These are phyloP conservation scores for Eucalyptus virginea DNA, from an alignment of 345 rosid genomes.

Conservation along the genomic window DNA sequence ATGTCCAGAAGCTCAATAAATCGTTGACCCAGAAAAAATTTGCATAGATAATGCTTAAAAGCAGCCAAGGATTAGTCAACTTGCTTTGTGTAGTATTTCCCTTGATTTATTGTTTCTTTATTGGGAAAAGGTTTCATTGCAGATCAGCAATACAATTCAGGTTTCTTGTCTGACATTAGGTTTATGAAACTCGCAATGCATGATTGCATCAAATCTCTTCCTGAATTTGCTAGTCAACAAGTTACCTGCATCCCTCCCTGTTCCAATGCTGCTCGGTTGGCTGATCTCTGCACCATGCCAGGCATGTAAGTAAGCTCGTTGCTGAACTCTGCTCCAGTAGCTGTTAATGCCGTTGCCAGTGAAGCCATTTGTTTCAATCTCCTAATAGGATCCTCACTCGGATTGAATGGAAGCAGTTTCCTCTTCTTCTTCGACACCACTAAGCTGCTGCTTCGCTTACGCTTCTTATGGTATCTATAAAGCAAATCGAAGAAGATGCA, in stretches of 20 bases:
- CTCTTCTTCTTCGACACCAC: constrained; percentile 74
- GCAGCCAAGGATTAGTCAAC: background rate
- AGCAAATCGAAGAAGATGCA: background rate
- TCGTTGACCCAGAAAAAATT: background rate
- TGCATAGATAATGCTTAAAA: background rate
- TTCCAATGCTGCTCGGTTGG: constrained; percentile 57
- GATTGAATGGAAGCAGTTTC: constrained; percentile 52
- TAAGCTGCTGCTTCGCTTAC: constrained; percentile 38
- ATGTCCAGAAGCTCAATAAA: background rate
- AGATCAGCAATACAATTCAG: background rate
- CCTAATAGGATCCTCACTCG: constrained; percentile 48
- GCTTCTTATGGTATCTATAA: constrained; percentile 36
- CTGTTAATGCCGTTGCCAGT: constrained; percentile 69
- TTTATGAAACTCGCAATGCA: background rate
- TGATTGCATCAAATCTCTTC: background rate
- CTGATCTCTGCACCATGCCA: constrained; percentile 59
- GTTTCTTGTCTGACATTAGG: background rate
- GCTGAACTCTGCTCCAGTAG: constrained; percentile 52
- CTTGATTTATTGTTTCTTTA: background rate
- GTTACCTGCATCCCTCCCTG: constrained; percentile 91
- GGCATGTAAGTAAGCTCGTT: constrained; percentile 56
- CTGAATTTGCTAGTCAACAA: background rate
- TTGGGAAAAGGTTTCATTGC: background rate
- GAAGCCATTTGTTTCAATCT: constrained; percentile 86
- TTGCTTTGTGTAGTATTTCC: background rate